Conservation (phyloP, 257 asterid genomes). For the Scutellaria galericulata region DNA sequence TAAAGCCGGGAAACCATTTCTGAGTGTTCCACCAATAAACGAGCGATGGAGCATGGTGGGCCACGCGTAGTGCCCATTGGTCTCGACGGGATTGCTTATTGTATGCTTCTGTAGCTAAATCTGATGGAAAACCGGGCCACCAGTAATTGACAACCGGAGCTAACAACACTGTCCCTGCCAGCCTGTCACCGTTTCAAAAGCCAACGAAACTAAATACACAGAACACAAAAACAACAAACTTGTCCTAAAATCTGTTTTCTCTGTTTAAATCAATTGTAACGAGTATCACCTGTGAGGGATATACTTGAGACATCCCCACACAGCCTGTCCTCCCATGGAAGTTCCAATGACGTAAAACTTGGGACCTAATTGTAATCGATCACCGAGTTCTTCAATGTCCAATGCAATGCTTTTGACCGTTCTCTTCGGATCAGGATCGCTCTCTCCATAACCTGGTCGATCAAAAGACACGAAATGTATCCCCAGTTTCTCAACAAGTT, state of each 20-base stretch:
- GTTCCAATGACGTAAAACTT: slow-evolving; percentile 63
- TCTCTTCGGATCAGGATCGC: slow-evolving; percentile 75
- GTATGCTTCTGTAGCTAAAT: slow-evolving; percentile 57
- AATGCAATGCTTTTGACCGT: slow-evolving; percentile 56
- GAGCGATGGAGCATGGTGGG: slow-evolving; percentile 71
- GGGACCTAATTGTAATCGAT: slow-evolving; percentile 60
- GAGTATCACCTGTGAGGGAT: slow-evolving; percentile 12
- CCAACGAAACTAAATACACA: background rate
- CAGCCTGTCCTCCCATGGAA: slow-evolving; percentile 76
- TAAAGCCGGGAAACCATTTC: slow-evolving; percentile 64
- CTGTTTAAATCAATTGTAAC: too few species aligned
- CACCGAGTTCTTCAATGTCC: slow-evolving; percentile 80
- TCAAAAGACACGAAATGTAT: slow-evolving; percentile 68
- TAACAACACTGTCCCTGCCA: slow-evolving; percentile 67
- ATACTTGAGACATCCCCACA: slow-evolving; percentile 79
- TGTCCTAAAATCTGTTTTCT: background rate
- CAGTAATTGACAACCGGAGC: slow-evolving; percentile 77
- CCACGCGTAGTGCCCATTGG: slow-evolving; percentile 75
- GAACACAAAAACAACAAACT: background rate
- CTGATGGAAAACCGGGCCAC: slow-evolving; percentile 76
- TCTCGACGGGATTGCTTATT: slow-evolving; percentile 51
- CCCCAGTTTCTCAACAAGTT: slow-evolving; percentile 58
- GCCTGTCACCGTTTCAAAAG: slow-evolving; percentile 40
- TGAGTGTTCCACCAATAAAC: slow-evolving; percentile 87
- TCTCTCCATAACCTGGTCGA: slow-evolving; percentile 84